Percentiles rank a stretch among this genome's conserved stretches.
These are phyloP conservation scores for Tetrapisispora taiwanensis DNA, from an alignment of 805 yeast species.

Conservation along the genomic window DNA sequence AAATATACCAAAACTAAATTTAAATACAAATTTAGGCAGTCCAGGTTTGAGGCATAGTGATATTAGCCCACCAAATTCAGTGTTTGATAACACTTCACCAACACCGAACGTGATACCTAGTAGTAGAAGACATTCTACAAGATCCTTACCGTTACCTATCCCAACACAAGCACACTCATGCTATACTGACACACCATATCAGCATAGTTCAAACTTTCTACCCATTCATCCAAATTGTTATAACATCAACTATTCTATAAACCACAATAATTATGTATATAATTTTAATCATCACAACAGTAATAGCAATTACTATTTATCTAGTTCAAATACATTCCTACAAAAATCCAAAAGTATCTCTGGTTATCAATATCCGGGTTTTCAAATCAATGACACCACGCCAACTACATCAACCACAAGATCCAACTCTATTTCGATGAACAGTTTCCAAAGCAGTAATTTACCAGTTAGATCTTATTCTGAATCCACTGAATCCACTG, in stretches of 20 bases:
- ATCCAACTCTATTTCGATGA: not conserved
- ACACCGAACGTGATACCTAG: not conserved
- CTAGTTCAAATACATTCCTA: not conserved
- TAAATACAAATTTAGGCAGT: not conserved
- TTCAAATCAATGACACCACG: not conserved
- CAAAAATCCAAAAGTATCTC: not conserved
- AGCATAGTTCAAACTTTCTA: not conserved
- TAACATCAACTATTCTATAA: not conserved
- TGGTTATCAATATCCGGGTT: not conserved
- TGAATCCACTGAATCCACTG: not conserved
- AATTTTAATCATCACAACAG: not conserved
- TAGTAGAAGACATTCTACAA: not conserved
- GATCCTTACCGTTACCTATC: not conserved
- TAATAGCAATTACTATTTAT: not conserved
- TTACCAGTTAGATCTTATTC: not conserved
- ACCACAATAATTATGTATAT: not conserved
- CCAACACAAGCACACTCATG: not conserved
- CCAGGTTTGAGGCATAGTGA: not conserved
- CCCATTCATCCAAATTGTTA: not conserved
- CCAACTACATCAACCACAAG: not conserved
- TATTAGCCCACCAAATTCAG: not conserved
- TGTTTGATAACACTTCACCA: not conserved
- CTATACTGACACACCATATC: not conserved
- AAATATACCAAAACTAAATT: not conserved
- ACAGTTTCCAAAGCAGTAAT: not conserved